Evolutionary conservation across 2,329 filamentous ascomycete genomes (phyloP).

Genomic region (Bipolaris sorokiniana): DNA sequence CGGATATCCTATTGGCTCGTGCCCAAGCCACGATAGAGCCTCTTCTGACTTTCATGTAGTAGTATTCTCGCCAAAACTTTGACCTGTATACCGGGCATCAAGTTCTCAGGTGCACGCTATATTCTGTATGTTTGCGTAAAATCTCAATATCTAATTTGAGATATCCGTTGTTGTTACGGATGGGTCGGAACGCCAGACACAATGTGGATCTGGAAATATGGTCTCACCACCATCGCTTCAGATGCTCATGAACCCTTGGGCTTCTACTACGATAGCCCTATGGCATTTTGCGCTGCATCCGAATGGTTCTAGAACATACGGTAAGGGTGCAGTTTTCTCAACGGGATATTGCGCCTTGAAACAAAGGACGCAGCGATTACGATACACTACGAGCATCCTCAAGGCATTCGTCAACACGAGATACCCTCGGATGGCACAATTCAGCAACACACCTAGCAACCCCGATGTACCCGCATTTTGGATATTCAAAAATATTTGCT

Average conservation of each 20-base stretch:
- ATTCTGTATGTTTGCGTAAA: background rate
- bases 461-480: too few species aligned
- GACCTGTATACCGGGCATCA: background rate
- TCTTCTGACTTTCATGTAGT: background rate
- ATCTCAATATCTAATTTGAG: background rate
- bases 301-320: background rate
- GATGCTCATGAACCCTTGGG: background rate
- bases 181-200: background rate
- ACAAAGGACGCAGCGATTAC: too few species aligned
- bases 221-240: background rate
- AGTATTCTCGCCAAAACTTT: background rate
- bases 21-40: background rate
- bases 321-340: too few species aligned
- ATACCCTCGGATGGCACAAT: too few species aligned
- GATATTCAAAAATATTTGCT: too few species aligned
- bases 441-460: too few species aligned
- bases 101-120: background rate
- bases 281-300: background rate
- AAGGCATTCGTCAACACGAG: too few species aligned
- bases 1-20: slow-evolving; percentile 10
- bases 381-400: too few species aligned
- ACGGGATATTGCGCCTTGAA: too few species aligned
- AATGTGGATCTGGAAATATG: background rate
- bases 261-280: too few species aligned
- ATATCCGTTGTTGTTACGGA: too few species aligned